Evolutionary conservation across 2,329 filamentous ascomycete genomes (phyloP), one percentile per base, ranked within the genome.

Genomic region (Basipetospora chlamydospora): DNA sequence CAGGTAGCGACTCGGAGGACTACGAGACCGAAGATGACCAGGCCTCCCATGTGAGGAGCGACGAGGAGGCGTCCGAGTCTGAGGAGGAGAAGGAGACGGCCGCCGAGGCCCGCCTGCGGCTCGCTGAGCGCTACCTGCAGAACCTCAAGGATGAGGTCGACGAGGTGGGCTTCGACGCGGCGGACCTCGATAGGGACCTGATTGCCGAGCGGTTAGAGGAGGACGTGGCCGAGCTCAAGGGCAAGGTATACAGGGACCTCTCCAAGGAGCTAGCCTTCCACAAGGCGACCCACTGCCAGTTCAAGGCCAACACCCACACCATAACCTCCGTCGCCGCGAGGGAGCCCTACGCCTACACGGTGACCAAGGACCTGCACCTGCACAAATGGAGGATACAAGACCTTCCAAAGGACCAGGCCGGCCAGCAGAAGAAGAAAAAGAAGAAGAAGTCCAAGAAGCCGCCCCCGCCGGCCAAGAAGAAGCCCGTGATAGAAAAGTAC

Each of bases 41-140:
- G 59, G 29, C 10, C n/a, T 12, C 17, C 2, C 11, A 18, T 18
- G 21, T 31, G 3, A 18, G 16, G 17, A 62, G 61, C 26, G 66
- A 66, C 13, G 66, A 64, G 20, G 62, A 53, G 26, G 59, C 28
- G 47, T 73, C 71, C 18, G 68, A 67, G 23, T 82, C 78, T 2
- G 80, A 80, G n/a, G 74, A 75, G 42, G 82, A 85, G 43, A 75
- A 73, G 44, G 88, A 96, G 63, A 96, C 90, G 16, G 86, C 81
- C 2, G 87, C 85, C 25, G 86, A 95, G 53, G 79, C 84, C 56
- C 72, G 90, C 47, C 60, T 94, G 49, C 76, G 84, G 45, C 70
- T 98, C 20, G 90, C 90, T 21, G 85, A 96, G 60, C 77, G 83
- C 49, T 96, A 98, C 55, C 70, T 98, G 38, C 80, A 94, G 38